phyloP scores from a whole-genome alignment of 352 stramenopile genomes.

The Pythium myriotylum region DNA sequence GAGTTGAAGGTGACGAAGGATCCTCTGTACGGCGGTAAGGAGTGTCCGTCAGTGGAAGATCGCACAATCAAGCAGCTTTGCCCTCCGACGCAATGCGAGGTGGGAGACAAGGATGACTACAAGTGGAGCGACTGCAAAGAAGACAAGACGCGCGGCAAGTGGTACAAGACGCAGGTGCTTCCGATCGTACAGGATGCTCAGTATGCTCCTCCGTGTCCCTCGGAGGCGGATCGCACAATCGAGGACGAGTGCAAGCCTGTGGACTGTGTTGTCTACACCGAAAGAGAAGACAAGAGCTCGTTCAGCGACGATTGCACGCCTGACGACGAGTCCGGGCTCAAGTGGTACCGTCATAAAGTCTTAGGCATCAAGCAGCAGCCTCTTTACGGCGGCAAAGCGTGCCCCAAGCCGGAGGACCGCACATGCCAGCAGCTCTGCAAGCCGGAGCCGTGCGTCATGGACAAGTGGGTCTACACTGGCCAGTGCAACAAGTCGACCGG shows the following conservation, averaged over 20 bases:
- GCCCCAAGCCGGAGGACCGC: background rate
- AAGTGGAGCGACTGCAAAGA: background rate
- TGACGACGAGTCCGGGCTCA: background rate
- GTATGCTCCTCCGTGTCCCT: background rate
- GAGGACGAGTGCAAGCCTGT: background rate
- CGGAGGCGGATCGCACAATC: background rate
- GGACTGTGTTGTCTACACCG: background rate
- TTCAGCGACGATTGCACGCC: background rate
- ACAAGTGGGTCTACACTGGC: too few relatives aligned
- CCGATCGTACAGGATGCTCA: background rate
- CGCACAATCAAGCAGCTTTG: background rate
- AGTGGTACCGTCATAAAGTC: background rate
- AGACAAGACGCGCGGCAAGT: background rate
- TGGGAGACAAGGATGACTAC: background rate
- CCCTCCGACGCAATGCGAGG: background rate
- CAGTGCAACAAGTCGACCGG: too few relatives aligned
- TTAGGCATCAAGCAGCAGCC: background rate
- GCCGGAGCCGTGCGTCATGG: background rate
- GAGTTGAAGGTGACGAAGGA: slow-evolving; percentile 3
- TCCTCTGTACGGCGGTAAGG: slow-evolving; percentile 17
- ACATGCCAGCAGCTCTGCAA: background rate
- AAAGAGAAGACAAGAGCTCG: too few relatives aligned
- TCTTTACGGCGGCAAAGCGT: background rate
- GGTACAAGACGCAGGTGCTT: background rate
- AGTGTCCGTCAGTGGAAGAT: slow-evolving; percentile 6